Evolutionary conservation across 352 stramenopile genomes (phyloP).

Genomic region (Hyaloperonospora brassicae): DNA sequence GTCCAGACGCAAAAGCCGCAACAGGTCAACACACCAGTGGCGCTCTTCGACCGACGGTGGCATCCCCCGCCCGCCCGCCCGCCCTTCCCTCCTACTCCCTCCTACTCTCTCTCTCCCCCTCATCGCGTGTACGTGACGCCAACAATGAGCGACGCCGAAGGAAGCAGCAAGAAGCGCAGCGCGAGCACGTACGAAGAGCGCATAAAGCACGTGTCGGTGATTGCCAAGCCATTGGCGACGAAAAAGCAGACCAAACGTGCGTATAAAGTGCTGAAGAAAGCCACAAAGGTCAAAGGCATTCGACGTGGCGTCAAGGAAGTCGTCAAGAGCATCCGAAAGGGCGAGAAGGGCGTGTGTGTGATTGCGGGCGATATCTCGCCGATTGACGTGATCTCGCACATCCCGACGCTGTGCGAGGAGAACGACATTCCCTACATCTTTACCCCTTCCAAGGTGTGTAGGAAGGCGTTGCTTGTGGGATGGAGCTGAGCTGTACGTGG

Average conservation of each 20-base stretch:
- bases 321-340: constrained; percentile 96
- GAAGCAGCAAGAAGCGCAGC: constrained; percentile 45
- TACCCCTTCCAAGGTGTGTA: constrained; percentile 90
- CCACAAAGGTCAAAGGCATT: constrained; percentile 93
- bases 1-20: no score
- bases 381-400: constrained; percentile 99
- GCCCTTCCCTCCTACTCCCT: no score
- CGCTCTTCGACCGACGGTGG: no score
- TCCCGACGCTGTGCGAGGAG: constrained; percentile 98
- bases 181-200: constrained; percentile 68
- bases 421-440: constrained; percentile 98
- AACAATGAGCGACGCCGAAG: constrained; percentile 67
- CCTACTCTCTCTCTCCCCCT: no score
- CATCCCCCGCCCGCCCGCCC: no score
- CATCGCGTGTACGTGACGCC: neutral
- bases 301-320: constrained; percentile 99
- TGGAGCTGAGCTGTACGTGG: constrained; percentile 6
- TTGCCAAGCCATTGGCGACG: constrained; percentile 94
- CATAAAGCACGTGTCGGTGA: constrained; percentile 84
- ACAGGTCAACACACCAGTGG: no score
- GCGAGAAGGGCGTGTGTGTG: constrained; percentile 96
- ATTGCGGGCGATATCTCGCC: constrained; percentile 99
- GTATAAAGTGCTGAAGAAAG: constrained; percentile 94
- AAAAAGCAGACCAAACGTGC: constrained; percentile 95
- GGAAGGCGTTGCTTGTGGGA: neutral